phyloP scores from a whole-genome alignment of 352 stramenopile genomes.

The Globisporangium nunn region DNA sequence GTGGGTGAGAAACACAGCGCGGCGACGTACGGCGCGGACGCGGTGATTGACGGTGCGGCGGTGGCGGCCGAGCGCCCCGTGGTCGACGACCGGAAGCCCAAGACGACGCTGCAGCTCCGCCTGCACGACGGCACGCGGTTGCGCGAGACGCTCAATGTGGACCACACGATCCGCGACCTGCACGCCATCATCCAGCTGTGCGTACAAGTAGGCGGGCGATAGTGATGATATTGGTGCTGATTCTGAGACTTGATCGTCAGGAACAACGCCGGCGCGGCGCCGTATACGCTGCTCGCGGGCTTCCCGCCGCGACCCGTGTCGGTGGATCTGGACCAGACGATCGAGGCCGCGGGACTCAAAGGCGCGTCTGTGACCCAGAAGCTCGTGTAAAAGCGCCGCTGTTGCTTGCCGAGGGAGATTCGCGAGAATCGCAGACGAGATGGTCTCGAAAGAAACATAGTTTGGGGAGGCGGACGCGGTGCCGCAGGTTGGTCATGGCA shows the following conservation, averaged over 20 bases:
- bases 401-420: too few relatives aligned
- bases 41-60: constrained; percentile 32
- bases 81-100: constrained; percentile 81
- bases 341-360: constrained; percentile 89
- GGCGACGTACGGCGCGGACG: constrained; percentile 33
- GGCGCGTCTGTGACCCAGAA: constrained; percentile 90
- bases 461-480: too few relatives aligned
- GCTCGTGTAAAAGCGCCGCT: constrained; percentile 43
- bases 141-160: constrained; percentile 80
- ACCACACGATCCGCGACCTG: constrained; percentile 84
- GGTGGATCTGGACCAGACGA: constrained; percentile 73
- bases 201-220: constrained; percentile 7
- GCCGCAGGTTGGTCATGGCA: too few relatives aligned
- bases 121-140: constrained; percentile 78
- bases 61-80: constrained; percentile 42
- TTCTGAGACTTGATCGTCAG: constrained; percentile 15
- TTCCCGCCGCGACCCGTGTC: constrained; percentile 89
- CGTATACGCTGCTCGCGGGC: constrained; percentile 89
- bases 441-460: too few relatives aligned
- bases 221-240: not conserved
- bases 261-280: constrained; percentile 55
- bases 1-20: constrained; percentile 13
- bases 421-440: not conserved
- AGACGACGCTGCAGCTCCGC: constrained; percentile 85
- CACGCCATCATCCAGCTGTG: constrained; percentile 84